Base-by-base conservation (phyloP, 2,329 filamentous ascomycete species). In the Ophiostoma piceae region DNA sequence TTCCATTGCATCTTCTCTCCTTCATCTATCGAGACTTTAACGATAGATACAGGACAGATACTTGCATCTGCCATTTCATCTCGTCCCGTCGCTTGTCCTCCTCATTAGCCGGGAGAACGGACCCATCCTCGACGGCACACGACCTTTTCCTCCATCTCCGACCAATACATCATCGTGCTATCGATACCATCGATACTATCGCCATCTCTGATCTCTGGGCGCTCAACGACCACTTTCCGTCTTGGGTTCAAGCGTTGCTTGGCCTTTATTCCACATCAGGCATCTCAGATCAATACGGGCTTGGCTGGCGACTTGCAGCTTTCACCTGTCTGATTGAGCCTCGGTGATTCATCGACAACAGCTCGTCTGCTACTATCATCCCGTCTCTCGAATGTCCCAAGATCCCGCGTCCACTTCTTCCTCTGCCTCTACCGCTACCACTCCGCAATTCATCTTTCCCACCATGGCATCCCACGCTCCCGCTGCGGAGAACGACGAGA, bases 401-500 rank as follows among this genome's bases (percentile, higher is more conserved):
- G 62, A 65, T 51, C 35, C 64, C 22, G n/a, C 57, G 26, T 62
- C 57, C 26, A 26, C 57, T 62, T 32, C 57, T 1, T 5, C n/a
- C n/a, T 26, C 51, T 26, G 51, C n/a, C 43, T 47, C 43, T 47
- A n/a, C 43, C 16, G 43, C n/a, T 57, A 29, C 51, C 39, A 14
- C 39, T 41, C 26, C 39, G 41, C 65, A 67, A 12, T 29, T 66
- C 37, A 66, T 66, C 39, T 66, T 66, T 26, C 65, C 41, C 16
- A 51, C 32, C 19, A 67, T 67, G 66, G 47, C 66, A 2, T 67
- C 66, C 6, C 47, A 29, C 29, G 2, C 66, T 22, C 14, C 32
- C n/a, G 66, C 43, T 51, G 43, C 66, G 29, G 26, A 39, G 62
- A 39, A 22, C 62, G 51, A 37, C 37, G 69, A 70, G 67, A 47